Percentiles rank a stretch among this genome's conserved stretches.
These are phyloP conservation scores for Podospora australis DNA, from an alignment of 495 filamentous ascomycete genomes.

Conservation along the genomic window DNA sequence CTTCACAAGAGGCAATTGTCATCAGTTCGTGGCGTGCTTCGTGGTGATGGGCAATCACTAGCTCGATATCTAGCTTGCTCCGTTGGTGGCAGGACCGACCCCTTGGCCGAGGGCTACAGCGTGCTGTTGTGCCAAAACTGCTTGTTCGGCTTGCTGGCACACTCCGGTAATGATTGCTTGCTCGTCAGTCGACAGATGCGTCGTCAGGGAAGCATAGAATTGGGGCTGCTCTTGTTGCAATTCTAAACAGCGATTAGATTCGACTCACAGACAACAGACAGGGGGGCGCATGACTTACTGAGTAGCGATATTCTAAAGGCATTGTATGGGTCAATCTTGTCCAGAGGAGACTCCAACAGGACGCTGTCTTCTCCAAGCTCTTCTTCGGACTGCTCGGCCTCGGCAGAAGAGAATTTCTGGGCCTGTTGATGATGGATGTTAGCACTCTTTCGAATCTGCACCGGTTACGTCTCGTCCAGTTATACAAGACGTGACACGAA, in stretches of 20 bases:
- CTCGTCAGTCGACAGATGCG: conserved; percentile 72
- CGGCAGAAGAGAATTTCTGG: conserved; percentile 66
- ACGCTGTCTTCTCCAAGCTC: conserved; percentile 89
- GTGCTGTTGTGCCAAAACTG: conserved; percentile 28
- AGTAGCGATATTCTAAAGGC: conserved; percentile 75
- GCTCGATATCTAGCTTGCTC: conserved; percentile 24
- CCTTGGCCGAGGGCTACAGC: conserved; percentile 8
- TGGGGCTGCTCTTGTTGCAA: conserved; percentile 87
- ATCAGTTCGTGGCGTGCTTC: too few relatives aligned
- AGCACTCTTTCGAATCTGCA: conserved; percentile 29
- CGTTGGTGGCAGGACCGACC: conserved; percentile 12
- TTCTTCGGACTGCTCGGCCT: conserved; percentile 61
- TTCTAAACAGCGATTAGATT: conserved; percentile 44
- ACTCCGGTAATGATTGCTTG: conserved; percentile 74
- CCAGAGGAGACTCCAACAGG: conserved; percentile 85
- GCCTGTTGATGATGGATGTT: conserved; percentile 47
- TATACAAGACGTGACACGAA: conserved; percentile 7
- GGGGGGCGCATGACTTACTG: conserved; percentile 52
- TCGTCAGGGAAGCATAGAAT: conserved; percentile 74
- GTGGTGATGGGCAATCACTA: too few relatives aligned
- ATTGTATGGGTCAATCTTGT: conserved; percentile 89
- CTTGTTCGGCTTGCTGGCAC: conserved; percentile 68
- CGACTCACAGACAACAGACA: not conserved
- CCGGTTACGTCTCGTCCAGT: too few relatives aligned
- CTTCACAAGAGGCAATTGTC: too few relatives aligned